Base-by-base conservation (phyloP, 345 rosid genomes). In the Turritis glabra region DNA sequence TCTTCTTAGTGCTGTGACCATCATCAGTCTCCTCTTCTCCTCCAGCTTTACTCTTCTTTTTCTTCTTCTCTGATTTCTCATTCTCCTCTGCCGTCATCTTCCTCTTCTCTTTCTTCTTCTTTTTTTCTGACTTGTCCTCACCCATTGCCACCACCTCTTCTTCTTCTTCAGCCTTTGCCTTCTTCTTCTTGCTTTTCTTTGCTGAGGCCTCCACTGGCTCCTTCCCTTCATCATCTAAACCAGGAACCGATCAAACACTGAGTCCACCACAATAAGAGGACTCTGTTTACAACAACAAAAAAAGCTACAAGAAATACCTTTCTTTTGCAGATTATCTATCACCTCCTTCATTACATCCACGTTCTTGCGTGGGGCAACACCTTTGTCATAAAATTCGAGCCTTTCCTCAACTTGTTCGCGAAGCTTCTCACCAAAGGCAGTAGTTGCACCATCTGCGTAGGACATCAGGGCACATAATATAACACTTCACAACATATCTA, bases 341-440 rank as follows among this genome's bases (percentile, higher is more conserved):
- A 93, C 99, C 61, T 86, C 82, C 82, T 90, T 92, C 98, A 95
- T 95, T 40, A 90, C 96, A 81, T 95, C 99, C 70, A 90, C 84
- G 70, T 95, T 95, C 83, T 95, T 95, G 15, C 98, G 91, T 35
- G 99, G 99, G 54, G 97, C 94, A 75, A 95, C 85, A 23, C 98
- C 98, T 83, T 90, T 95, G 82, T 95, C 99, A 25, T 95, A 95
- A 77, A 95, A 95, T 58, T 90, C 97, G 18, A 95, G 82, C 68
- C 97, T 82, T 78, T 92, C 99, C 80, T 92, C 98, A 40, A 96
- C 99, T 79, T 96, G 99, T 77, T 92, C 98, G 5, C 90, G 87
- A 9, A 96, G 92, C 83, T 89, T 96, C 84, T 92, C 98, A 19
- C 99, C 99, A 69, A 85, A 96, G 59, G 82, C 72, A 2, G 88